Conservation (phyloP, 345 rosid genomes). For the Aethionema arabicum region DNA sequence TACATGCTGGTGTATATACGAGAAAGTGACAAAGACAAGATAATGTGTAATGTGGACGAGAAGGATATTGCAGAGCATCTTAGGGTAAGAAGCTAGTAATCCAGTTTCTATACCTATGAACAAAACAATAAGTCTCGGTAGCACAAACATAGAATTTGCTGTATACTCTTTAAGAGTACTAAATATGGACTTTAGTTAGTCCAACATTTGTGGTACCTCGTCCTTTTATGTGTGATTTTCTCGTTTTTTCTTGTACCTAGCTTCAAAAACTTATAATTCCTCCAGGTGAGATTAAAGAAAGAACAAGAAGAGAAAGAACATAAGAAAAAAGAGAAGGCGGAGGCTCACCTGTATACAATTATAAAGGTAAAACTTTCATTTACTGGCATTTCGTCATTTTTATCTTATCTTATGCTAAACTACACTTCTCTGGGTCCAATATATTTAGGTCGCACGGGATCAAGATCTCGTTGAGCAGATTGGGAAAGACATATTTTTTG, state of each 20-base stretch:
- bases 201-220: too few species aligned
- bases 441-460: constrained; percentile 60
- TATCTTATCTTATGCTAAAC: too few species aligned
- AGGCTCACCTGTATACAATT: constrained; percentile 91
- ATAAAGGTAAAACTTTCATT: constrained; percentile 61
- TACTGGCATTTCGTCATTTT: background rate
- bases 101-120: too few species aligned
- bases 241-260: too few species aligned
- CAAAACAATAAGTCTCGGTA: too few species aligned
- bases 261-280: background rate
- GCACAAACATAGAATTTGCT: too few species aligned
- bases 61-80: constrained; percentile 97
- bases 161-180: background rate
- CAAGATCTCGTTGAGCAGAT: constrained; percentile 84
- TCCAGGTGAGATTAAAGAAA: constrained; percentile 87
- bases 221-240: too few species aligned
- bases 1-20: constrained; percentile 98
- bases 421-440: constrained; percentile 2
- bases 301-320: constrained; percentile 94
- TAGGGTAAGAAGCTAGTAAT: constrained; percentile 50
- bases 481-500: constrained; percentile 91
- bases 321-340: constrained; percentile 83
- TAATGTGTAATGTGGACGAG: constrained; percentile 93
- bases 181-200: constrained; percentile 19
- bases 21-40: constrained; percentile 91